Conservation (phyloP, 1,139 yeast genomes). For the Suhomyces taliae region DNA sequence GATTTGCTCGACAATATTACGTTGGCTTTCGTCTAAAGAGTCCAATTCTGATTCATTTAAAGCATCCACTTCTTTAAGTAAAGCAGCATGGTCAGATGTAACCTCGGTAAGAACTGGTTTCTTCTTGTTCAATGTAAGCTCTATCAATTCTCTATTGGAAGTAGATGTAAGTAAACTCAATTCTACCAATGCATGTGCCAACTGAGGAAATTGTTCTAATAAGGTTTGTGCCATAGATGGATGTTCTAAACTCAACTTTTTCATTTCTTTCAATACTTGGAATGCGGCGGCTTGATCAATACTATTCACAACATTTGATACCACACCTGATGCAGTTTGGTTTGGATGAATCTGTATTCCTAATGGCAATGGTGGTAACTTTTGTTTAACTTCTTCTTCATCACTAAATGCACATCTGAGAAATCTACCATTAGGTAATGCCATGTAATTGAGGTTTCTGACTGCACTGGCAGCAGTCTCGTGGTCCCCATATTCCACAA, state of each 20-base stretch:
- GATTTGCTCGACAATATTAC: constrained; percentile 35
- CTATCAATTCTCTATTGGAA: constrained; percentile 56
- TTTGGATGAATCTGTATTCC: constrained; percentile 54
- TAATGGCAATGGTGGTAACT: constrained; percentile 46
- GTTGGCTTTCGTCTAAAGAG: constrained; percentile 61
- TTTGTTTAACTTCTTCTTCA: constrained; percentile 12
- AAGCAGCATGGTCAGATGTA: constrained; percentile 48
- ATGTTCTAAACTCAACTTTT: constrained; percentile 59
- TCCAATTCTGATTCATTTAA: constrained; percentile 65
- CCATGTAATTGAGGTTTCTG: constrained; percentile 78
- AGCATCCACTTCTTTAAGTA: constrained; percentile 56
- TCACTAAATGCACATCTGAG: constrained; percentile 71
- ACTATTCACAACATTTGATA: constrained; percentile 56
- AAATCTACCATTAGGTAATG: constrained; percentile 64
- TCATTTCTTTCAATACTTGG: constrained; percentile 60
- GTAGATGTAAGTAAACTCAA: constrained; percentile 61
- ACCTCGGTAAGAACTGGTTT: constrained; percentile 42
- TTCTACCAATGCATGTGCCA: constrained; percentile 81
- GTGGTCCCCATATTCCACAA: constrained; percentile 69
- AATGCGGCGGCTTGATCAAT: constrained; percentile 58
- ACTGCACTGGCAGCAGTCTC: constrained; percentile 93
- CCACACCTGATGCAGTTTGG: constrained; percentile 59
- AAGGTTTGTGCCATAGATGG: constrained; percentile 65
- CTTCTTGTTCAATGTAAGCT: constrained; percentile 36
- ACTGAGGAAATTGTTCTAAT: constrained; percentile 71